Evolutionary conservation across 2,329 filamentous ascomycete species (phyloP).

Genomic region (Alternaria sp.): DNA sequence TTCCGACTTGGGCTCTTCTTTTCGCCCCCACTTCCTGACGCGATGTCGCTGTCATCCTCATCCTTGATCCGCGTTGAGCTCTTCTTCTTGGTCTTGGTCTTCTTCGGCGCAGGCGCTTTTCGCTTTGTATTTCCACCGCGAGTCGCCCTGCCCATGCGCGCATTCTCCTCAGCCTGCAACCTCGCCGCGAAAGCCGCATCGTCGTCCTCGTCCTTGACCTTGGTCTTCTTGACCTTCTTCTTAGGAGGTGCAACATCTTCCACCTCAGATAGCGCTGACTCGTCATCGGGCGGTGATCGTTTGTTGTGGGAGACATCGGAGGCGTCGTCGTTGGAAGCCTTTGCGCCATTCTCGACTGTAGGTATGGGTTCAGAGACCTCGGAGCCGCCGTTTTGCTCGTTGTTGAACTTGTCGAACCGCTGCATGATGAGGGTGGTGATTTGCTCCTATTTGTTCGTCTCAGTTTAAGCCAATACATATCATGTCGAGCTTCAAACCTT

Average conservation of each 20-base stretch:
- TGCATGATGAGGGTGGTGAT: slow-evolving; percentile 59
- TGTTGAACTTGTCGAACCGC: slow-evolving; percentile 60
- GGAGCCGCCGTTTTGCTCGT: slow-evolving; percentile 40
- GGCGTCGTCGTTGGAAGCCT: slow-evolving; percentile 30
- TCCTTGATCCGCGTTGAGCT: slow-evolving; percentile 74
- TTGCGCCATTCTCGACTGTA: slow-evolving; percentile 48
- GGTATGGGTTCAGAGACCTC: slow-evolving; percentile 53
- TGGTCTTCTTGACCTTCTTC: slow-evolving; percentile 70
- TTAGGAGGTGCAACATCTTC: slow-evolving; percentile 55
- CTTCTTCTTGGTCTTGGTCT: slow-evolving; percentile 73
- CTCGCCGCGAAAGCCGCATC: slow-evolving; percentile 88
- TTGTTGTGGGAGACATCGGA: slow-evolving; percentile 50
- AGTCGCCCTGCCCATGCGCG: slow-evolving; percentile 70
- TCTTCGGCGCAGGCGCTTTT: slow-evolving; percentile 66
- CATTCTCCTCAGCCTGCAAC: slow-evolving; percentile 92
- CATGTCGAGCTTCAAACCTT: slow-evolving; percentile 59
- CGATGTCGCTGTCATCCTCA: slow-evolving; percentile 81
- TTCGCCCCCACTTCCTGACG: slow-evolving; percentile 66
- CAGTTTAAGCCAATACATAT: slow-evolving; percentile 17
- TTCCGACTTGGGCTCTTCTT: slow-evolving; percentile 77
- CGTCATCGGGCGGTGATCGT: slow-evolving; percentile 53
- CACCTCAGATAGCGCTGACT: slow-evolving; percentile 55
- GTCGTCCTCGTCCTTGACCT: slow-evolving; percentile 74
- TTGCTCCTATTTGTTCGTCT: slow-evolving; percentile 47
- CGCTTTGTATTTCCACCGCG: slow-evolving; percentile 72